phyloP scores from a whole-genome alignment of 192 early-diverging fungal species.

The Helicostylum pulchrum region DNA sequence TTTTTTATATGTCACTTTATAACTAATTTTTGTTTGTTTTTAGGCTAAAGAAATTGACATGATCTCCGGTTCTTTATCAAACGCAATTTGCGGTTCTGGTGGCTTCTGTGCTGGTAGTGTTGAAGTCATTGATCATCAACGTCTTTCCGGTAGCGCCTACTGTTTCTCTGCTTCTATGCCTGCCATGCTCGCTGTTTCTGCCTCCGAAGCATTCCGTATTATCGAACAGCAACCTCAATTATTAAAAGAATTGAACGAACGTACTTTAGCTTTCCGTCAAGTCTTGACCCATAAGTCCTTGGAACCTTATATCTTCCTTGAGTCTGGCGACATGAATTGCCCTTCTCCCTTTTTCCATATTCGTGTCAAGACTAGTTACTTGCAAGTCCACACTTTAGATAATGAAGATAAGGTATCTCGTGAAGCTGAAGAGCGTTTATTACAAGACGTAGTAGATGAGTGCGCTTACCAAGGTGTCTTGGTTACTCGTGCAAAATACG shows the following conservation, averaged over 20 bases:
- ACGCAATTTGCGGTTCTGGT: conserved; percentile 77
- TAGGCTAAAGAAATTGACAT: conserved; percentile 80
- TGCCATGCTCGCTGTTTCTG: conserved; percentile 87
- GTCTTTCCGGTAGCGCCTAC: conserved; percentile 87
- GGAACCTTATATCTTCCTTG: conserved; percentile 24
- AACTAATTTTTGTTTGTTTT: not conserved
- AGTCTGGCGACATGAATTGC: conserved; percentile 7
- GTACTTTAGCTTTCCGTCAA: conserved; percentile 58
- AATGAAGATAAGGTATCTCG: conserved; percentile 35
- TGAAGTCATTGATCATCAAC: conserved; percentile 89
- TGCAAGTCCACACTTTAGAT: conserved; percentile 14
- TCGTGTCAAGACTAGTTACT: conserved; percentile 49
- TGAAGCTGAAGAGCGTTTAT: conserved; percentile 70
- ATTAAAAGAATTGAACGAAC: conserved; percentile 58
- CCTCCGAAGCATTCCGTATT: conserved; percentile 77
- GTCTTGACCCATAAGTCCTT: conserved; percentile 21
- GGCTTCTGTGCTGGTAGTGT: conserved; percentile 89
- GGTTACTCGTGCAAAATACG: conserved; percentile 85
- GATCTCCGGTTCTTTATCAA: conserved; percentile 81
- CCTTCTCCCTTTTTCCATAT: conserved; percentile 75
- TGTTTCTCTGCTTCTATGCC: conserved; percentile 94
- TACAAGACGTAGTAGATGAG: conserved; percentile 83
- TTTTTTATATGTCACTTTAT: not conserved
- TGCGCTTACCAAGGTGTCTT: conserved; percentile 77
- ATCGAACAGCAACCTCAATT: conserved; percentile 47